These are phyloP conservation scores for Ogataea paraovalis DNA, from an alignment of 805 yeast genomes.

Conservation along the genomic window DNA sequence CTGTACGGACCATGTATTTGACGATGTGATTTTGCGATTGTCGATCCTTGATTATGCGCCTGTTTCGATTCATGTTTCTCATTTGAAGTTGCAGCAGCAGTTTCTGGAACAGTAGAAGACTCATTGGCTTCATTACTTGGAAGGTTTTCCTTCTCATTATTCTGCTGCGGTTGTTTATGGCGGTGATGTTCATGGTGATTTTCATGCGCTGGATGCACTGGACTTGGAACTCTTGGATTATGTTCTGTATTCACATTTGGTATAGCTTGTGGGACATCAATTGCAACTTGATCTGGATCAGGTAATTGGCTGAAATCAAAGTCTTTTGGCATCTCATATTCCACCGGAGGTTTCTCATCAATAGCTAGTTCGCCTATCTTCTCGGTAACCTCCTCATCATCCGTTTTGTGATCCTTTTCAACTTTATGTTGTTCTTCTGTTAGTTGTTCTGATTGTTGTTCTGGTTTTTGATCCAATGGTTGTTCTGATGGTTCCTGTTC, in stretches of 20 bases:
- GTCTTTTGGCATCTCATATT: constrained; percentile 19
- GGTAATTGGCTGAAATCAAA: constrained; percentile 33
- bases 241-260: background rate
- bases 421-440: background rate
- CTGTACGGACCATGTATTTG: constrained; percentile 82
- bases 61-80: constrained; percentile 35
- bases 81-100: constrained; percentile 3
- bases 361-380: background rate
- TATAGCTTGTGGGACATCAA: background rate
- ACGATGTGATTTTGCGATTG: constrained; percentile 37
- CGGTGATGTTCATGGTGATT: constrained; percentile 34
- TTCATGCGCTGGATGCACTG: constrained; percentile 1
- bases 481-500: background rate
- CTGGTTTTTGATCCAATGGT: no score
- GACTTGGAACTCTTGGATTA: background rate
- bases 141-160: background rate
- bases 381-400: constrained; percentile 14
- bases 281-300: constrained; percentile 22
- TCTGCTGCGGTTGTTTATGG: constrained; percentile 20
- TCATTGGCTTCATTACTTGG: background rate
- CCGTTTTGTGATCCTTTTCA: constrained; percentile 13
- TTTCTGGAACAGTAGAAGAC: constrained; percentile 4
- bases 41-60: constrained; percentile 3
- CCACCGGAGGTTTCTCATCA: background rate
- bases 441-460: background rate